phyloP scores from a whole-genome alignment of 140 eudicot genomes.

The Ambrosia hybrid region DNA sequence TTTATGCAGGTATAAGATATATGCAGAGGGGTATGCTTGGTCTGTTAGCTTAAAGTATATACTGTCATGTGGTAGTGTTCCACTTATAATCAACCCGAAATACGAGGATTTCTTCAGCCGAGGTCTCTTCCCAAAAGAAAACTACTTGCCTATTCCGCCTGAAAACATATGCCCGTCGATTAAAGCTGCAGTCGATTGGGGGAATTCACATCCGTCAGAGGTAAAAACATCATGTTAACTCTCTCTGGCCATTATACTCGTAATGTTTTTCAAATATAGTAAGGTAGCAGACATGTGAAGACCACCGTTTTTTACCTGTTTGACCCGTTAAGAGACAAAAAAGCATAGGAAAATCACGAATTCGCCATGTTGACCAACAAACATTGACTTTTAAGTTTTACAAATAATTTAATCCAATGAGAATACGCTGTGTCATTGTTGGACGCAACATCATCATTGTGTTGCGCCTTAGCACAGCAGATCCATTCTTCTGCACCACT shows the following conservation, averaged over 20 bases:
- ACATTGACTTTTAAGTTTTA: background rate
- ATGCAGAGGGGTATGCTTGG: slow-evolving; percentile 96
- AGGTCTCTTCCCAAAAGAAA: slow-evolving; percentile 54
- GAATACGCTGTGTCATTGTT: background rate
- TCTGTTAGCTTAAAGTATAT: slow-evolving; percentile 88
- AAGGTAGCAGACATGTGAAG: background rate
- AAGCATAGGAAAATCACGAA: background rate
- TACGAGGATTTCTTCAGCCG: slow-evolving; percentile 78
- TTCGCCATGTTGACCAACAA: background rate
- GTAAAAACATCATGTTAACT: slow-evolving; percentile 19
- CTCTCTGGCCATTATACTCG: background rate
- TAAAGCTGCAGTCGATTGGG: slow-evolving; percentile 75
- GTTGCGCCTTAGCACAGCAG: no score
- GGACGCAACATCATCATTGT: no score
- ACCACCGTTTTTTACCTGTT: background rate
- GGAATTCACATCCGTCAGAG: slow-evolving; percentile 53
- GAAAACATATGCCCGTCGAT: slow-evolving; percentile 51
- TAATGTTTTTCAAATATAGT: slow-evolving; percentile 4
- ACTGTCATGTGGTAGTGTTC: slow-evolving; percentile 68
- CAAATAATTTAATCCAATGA: background rate
- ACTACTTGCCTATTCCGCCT: slow-evolving; percentile 58
- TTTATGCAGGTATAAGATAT: slow-evolving; percentile 73
- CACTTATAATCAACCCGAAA: slow-evolving; percentile 57
- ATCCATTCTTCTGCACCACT: background rate
- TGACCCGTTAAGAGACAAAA: background rate